Evolutionary conservation across 352 stramenopile genomes (phyloP).

Genomic region (Globisporangium irregulare): DNA sequence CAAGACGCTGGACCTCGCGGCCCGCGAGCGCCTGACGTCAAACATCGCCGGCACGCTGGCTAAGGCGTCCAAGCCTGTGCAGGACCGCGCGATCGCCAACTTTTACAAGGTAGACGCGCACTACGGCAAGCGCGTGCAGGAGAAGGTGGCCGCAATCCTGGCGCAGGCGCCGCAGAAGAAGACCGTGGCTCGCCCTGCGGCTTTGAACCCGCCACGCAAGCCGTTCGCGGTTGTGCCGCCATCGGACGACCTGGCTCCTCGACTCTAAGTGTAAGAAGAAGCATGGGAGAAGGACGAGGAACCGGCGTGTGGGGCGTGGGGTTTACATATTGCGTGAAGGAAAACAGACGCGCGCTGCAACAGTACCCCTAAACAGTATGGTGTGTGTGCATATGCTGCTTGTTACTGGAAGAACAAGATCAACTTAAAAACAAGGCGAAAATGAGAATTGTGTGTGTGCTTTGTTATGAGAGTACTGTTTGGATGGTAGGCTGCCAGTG

Average conservation of each 20-base stretch:
- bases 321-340: not conserved
- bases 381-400: not conserved
- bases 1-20: slow-evolving; percentile 66
- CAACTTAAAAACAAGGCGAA: not conserved
- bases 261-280: slow-evolving; percentile 31
- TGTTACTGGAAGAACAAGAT: not conserved
- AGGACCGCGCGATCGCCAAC: slow-evolving; percentile 83
- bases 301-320: not conserved
- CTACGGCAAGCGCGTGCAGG: slow-evolving; percentile 77
- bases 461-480: not conserved
- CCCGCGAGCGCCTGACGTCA: slow-evolving; percentile 70
- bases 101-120: slow-evolving; percentile 83
- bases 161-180: slow-evolving; percentile 19
- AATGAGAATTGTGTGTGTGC: not conserved
- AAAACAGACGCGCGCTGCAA: not conserved
- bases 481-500: no score
- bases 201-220: slow-evolving; percentile 62
- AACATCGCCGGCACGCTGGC: slow-evolving; percentile 87
- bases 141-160: slow-evolving; percentile 60
- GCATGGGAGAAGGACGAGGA: not conserved
- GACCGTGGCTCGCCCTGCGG: slow-evolving; percentile 25
- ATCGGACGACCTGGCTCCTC: slow-evolving; percentile 44
- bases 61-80: slow-evolving; percentile 79
- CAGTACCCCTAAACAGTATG: not conserved
- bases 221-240: slow-evolving; percentile 48